These are phyloP conservation scores for Filosporella fistucella DNA, from an alignment of 495 filamentous ascomycete species.

Conservation along the genomic window DNA sequence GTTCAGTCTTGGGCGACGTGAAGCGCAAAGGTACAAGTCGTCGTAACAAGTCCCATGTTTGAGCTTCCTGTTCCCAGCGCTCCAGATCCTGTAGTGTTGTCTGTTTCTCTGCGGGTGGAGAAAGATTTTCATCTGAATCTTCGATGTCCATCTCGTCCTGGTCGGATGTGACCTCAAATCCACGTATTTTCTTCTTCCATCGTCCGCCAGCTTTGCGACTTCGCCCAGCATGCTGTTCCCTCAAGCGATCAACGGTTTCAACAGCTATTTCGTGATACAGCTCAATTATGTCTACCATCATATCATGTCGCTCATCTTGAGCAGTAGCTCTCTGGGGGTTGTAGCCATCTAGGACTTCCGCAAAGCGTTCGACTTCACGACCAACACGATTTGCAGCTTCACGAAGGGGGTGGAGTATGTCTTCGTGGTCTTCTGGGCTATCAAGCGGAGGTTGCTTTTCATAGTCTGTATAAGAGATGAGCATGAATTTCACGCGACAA, in stretches of 20 bases:
- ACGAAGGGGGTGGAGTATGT: conserved; percentile 26
- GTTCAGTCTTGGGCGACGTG: conserved; percentile 15
- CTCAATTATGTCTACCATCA: conserved; percentile 24
- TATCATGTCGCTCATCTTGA: conserved; percentile 21
- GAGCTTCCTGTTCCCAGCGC: conserved; percentile 65
- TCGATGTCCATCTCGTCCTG: conserved; percentile 20
- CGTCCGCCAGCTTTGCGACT: conserved; percentile 12
- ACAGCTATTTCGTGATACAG: conserved; percentile 21
- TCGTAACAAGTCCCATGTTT: conserved; percentile 83
- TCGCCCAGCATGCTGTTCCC: conserved; percentile 19
- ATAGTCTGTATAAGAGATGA: conserved; percentile 8
- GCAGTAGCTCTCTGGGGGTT: conserved; percentile 21
- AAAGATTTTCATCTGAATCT: conserved; percentile 16
- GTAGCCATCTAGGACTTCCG: conserved; percentile 24
- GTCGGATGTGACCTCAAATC: conserved; percentile 18
- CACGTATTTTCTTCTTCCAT: conserved; percentile 20
- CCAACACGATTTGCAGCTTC: conserved; percentile 28
- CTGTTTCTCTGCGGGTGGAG: not conserved
- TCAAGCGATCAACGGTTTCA: conserved; percentile 24
- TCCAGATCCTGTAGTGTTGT: conserved; percentile 33
- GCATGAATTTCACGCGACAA: not conserved
- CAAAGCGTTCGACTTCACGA: conserved; percentile 25
- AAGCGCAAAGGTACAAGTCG: conserved; percentile 51
- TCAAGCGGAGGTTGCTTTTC: conserved; percentile 12
- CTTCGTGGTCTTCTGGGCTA: conserved; percentile 20